Conservation (phyloP, 2,329 filamentous ascomycete genomes). For the Phialophora tarda region DNA sequence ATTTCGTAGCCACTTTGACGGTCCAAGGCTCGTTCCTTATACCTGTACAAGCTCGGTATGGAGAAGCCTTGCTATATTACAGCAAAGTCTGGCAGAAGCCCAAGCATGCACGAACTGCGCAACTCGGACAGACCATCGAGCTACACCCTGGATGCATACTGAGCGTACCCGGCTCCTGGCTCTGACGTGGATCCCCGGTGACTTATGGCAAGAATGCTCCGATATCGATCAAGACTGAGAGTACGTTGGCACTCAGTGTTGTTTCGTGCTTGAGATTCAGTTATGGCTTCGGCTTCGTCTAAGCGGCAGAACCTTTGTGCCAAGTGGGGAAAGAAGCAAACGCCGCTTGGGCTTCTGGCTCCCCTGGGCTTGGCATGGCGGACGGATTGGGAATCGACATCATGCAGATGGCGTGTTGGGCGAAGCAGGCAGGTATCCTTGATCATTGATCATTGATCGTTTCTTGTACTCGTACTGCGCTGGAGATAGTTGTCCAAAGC, state of each 20-base stretch:
- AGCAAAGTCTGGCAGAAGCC: too few species aligned
- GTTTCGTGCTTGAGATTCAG: background rate
- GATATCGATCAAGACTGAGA: background rate
- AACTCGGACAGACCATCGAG: too few species aligned
- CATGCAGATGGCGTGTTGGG: background rate
- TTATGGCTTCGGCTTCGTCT: background rate
- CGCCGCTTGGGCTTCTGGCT: background rate
- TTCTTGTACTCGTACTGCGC: background rate
- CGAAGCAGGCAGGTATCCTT: background rate
- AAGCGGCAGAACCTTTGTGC: background rate
- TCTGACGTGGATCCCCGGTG: too few species aligned
- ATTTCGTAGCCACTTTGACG: too few species aligned
- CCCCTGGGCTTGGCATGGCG: too few species aligned
- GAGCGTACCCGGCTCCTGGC: too few species aligned
- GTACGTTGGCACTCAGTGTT: background rate
- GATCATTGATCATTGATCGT: background rate
- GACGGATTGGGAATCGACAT: slow-evolving; percentile 1
- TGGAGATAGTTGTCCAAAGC: background rate
- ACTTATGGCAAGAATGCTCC: background rate
- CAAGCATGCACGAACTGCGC: too few species aligned
- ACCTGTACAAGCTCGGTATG: too few species aligned
- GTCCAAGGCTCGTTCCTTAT: too few species aligned
- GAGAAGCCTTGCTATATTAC: too few species aligned
- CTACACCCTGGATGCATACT: too few species aligned
- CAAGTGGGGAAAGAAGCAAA: slow-evolving; percentile 1